Conservation (phyloP, 495 filamentous ascomycete species). For the Penicillium bovifimosum region DNA sequence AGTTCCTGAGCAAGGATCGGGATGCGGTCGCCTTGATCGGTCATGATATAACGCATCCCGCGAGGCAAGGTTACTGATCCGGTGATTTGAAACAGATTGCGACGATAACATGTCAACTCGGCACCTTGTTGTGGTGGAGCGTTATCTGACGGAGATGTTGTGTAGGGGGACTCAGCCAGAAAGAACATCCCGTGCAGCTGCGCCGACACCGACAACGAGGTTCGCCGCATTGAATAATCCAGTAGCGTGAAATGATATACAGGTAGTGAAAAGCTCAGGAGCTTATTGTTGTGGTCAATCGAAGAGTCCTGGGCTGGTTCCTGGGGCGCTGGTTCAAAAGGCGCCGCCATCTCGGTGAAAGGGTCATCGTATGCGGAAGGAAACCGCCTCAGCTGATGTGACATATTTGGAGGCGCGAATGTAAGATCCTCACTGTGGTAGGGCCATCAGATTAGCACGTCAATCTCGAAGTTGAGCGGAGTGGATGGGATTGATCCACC, state of each 20-base stretch:
- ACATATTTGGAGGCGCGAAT: constrained; percentile 33
- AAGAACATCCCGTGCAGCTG: constrained; percentile 96
- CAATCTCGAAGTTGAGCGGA: not conserved
- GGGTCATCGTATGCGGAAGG: constrained; percentile 61
- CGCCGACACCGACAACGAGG: constrained; percentile 62
- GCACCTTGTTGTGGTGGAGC: constrained; percentile 55
- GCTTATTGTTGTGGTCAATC: constrained; percentile 69
- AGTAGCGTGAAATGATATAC: constrained; percentile 63
- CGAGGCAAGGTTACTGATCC: constrained; percentile 75
- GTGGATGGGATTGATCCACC: not conserved
- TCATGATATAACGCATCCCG: constrained; percentile 64
- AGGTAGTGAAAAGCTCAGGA: constrained; percentile 72
- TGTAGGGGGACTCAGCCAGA: constrained; percentile 75
- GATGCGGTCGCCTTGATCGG: constrained; percentile 70
- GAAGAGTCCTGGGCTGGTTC: constrained; percentile 39
- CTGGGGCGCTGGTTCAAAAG: constrained; percentile 47
- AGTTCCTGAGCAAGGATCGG: constrained; percentile 71
- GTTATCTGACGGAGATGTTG: constrained; percentile 58
- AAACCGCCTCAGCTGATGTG: constrained; percentile 36
- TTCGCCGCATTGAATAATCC: constrained; percentile 59
- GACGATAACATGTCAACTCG: constrained; percentile 86
- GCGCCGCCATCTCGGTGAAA: constrained; percentile 49
- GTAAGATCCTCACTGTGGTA: constrained; percentile 37
- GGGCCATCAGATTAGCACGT: not conserved
- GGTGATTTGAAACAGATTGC: constrained; percentile 85